Base-by-base conservation (phyloP, 108 stramenopile genomes). In the Mediolabrus comicus region DNA sequence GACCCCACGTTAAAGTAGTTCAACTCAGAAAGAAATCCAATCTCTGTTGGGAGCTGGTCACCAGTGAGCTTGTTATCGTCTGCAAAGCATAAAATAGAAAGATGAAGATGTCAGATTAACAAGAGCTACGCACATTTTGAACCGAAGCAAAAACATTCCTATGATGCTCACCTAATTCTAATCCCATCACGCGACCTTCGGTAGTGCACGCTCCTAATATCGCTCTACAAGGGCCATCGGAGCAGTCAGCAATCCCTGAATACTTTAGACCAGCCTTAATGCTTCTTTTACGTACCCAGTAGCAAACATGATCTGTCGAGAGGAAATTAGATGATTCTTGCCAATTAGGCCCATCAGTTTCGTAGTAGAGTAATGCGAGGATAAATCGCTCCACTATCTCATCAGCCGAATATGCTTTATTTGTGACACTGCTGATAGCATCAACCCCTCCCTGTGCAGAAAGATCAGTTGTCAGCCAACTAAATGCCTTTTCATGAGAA, bases 11-110 rank as follows among this genome's bases (percentile, higher is more conserved):
- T n/a, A n/a, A n/a, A n/a, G n/a, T n/a, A n/a, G 4, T 34, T 68
- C 0, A 84, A 62, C 9, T 71, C 39, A 1, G 60, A 43, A 46
- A 84, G 46, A 14, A 57, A 57, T 58, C 83, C 75, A 8, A 84
- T 9, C 59, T 88, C 87, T 11, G 52, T 31, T 6, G 86, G 86
- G 26, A 87, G 41, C 9, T n/a, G n/a, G n/a, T 41, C 14, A 6
- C 86, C 86, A 66, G 59, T n/a, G 46, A 87, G 67, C 26, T 83
- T 77, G 65, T 84, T 84, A 24, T 75, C 67, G 28, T 52, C 62
- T 34, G 72, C 17, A 22, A n/a, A n/a, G n/a, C n/a, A n/a, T n/a
- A n/a, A n/a, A n/a, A n/a, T 30, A 49, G 19, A 80, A 17, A 55
- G 3, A 67, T 30, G 49, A 46, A n/a, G 8, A 9, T 14, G 39